Evolutionary conservation across 179 eudicot genomes (phyloP), one percentile per base, ranked within the genome.

Genomic region (Amaranthus tricolor): DNA sequence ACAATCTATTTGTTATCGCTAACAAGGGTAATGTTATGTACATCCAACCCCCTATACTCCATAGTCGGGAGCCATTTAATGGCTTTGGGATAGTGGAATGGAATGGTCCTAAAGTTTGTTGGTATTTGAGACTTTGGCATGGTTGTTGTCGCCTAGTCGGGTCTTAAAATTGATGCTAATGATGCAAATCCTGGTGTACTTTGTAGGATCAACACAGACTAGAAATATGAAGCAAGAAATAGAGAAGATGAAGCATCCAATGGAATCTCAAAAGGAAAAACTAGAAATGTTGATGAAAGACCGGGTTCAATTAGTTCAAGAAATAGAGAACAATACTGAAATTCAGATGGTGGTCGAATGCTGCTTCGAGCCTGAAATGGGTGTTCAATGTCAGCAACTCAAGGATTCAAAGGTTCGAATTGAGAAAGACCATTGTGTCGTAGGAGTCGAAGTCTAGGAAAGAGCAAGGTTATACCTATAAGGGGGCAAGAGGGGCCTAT

Each of bases 241-340:
- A 9, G 76, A 77, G 78, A 73, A 68, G 75, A 81, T 73, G 15
- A 62, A 19, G 63, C 49, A 15, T 50, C 72, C 62, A 17, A 55
- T 81, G 63, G 68, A 70, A 20, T 81, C 56, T 68, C 65, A 73
- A 13, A 74, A 49, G 72, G 54, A 50, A 21, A 64, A 81, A 57
- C 47, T 70, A 21, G 75, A 63, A 43, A 56, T 52, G 49, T n/a
- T 73, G 65, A 51, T 62, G 64, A 81, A 63, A 43, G 67, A 68
- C 68, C 52, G 70, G 63, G 58, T 40, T 55, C 54, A 62, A 45
- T 62, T 48, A 53, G 56, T 68, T 60, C 71, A 17, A 43, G 62
- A 77, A 73, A 69, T 56, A 55, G 40, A 31, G 40, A 62, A 51
- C 7, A 31, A 21, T 19, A 15, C 68, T 45, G 24, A 49, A 40